phyloP scores from a whole-genome alignment of 257 asterid genomes.

The Fraxinus cuspidata region DNA sequence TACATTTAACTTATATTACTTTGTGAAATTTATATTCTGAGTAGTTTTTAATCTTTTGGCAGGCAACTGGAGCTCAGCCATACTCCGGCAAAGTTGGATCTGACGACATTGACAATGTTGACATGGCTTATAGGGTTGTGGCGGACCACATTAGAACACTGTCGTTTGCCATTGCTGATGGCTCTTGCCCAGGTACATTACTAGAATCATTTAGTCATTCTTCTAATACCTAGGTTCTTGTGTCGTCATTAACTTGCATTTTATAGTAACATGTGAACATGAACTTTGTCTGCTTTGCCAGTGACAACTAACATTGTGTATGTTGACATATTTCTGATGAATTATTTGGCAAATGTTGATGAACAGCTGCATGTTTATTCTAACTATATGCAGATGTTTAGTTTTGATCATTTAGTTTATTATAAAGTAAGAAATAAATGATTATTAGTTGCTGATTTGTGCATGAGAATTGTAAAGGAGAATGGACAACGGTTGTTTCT shows the following conservation, averaged over 20 bases:
- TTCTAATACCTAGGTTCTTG: conserved; percentile 12
- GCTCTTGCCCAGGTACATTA: conserved; percentile 83
- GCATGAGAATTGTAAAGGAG: background rate
- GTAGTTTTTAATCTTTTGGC: conserved; percentile 26
- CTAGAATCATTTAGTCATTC: conserved; percentile 19
- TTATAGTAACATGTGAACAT: background rate
- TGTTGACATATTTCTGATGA: background rate
- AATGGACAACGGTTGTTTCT: background rate
- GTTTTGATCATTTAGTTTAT: background rate
- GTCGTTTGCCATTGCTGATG: conserved; percentile 99
- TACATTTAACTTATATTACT: background rate
- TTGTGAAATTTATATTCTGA: conserved; percentile 18
- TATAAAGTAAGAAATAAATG: conserved; percentile 1
- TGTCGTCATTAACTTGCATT: conserved; percentile 12
- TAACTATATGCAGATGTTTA: background rate
- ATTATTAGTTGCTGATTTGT: conserved; percentile 4
- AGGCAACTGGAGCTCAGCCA: conserved; percentile 81
- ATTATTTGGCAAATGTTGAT: background rate
- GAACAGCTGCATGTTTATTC: background rate
- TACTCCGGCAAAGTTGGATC: conserved; percentile 87
- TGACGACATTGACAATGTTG: conserved; percentile 81
- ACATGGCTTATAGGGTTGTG: conserved; percentile 98
- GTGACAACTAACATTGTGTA: background rate
- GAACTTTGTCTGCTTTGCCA: background rate
- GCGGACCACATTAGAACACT: conserved; percentile 98